Evolutionary conservation across 1,284 basidiomycete species (phyloP), one percentile per base, ranked within the genome.

Genomic region (Apiotrichum akiyoshidainum): DNA sequence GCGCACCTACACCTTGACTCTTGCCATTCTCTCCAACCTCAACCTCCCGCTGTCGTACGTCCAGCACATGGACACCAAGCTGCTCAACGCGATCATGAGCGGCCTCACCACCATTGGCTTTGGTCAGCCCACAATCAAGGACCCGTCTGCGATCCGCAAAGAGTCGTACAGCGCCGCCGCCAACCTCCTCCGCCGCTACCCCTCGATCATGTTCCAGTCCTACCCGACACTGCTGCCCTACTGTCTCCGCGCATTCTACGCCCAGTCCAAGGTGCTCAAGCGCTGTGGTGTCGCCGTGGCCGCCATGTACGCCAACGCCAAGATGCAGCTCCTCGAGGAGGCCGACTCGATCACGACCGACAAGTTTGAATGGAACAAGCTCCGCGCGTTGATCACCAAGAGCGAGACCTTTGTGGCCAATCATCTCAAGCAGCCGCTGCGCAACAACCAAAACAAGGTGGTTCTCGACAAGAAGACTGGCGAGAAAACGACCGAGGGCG

Each of bases 1-100:
- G 60, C 68, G 73, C n/a, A 75, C 77, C 2, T 77, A 77, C 57
- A 68, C 66, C n/a, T 65, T 72, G 14, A 67, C 76, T 10, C 69
- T 78, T 57, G 54, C 70, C 37, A 59, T 75, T 2, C 58, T 79
- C 22, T 64, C 71, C 1, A 66, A 71, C 19, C 61, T 78, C 46
- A 64, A 62, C 2, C 60, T 78, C 5, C 73, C 4, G 49, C 63
- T 2, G 65, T 60, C 54, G 59, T 77, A 9, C 48, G 54, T 9
- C 72, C 70, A 0, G 49, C 26, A 31, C 26, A 31, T 71, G 53
- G 67, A 71, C 54, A 68, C 71, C 21, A 74, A 74, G 61, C 65
- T 79, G 21, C 63, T 68, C 21, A 49, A 64, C 14, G 71, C 73
- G 2, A 41, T 76, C 17, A 68, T 73, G 22, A 67, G 68, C 2